Conservation (phyloP, 257 asterid species). For the Solanum pinnatisectum region DNA sequence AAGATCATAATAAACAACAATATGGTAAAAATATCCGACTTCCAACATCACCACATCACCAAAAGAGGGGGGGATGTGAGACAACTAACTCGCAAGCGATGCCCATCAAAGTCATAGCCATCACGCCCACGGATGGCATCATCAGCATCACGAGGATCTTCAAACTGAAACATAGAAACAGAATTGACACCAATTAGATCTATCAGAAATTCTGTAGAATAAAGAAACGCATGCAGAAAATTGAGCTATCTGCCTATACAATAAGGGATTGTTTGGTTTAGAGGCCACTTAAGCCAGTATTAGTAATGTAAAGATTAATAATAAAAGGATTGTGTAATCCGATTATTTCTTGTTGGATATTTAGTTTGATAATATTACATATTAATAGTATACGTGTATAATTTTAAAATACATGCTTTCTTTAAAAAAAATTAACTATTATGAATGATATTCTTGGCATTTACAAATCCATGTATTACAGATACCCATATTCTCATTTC, state of each 20-base stretch:
- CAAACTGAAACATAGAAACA: constrained; percentile 38
- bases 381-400: neutral
- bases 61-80: neutral
- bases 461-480: neutral
- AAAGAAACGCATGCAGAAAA: neutral
- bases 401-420: neutral
- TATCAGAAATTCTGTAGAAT: neutral
- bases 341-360: neutral
- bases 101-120: constrained; percentile 69
- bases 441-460: neutral
- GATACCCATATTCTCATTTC: neutral
- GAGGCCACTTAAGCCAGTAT: neutral
- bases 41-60: neutral
- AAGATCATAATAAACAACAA: neutral
- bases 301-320: neutral
- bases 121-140: constrained; percentile 82
- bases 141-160: constrained; percentile 64
- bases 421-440: neutral
- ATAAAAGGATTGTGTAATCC: neutral
- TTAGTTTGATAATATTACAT: neutral
- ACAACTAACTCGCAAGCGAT: constrained; percentile 49
- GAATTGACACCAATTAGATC: neutral
- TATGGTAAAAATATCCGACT: neutral
- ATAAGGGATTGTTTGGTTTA: neutral
- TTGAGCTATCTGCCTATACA: neutral